Percentiles rank a stretch among this genome's conserved stretches.
Conservation (phyloP, 2,329 filamentous ascomycete genomes). For the Alternaria incomplexa region DNA sequence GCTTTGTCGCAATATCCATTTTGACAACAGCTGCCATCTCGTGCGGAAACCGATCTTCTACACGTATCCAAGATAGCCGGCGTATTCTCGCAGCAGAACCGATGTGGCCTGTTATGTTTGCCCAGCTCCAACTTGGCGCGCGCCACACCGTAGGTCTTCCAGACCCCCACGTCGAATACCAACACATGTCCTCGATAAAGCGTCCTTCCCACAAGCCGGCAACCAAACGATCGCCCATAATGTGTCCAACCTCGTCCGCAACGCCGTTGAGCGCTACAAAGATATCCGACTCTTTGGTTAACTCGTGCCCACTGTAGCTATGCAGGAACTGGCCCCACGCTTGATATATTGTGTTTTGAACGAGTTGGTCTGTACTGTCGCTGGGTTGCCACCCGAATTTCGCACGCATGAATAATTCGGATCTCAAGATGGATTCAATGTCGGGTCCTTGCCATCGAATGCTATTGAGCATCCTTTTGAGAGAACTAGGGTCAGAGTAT, state of each 20-base stretch:
- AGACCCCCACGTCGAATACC: too few species aligned
- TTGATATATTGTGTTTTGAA: fast-evolving
- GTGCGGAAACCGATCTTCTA: too few species aligned
- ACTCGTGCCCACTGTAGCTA: neutral
- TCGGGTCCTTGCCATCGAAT: neutral
- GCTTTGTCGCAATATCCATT: neutral
- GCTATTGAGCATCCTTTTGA: neutral
- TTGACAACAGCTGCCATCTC: neutral
- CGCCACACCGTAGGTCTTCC: neutral
- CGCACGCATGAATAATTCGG: too few species aligned
- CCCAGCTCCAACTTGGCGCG: neutral
- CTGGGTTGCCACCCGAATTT: too few species aligned
- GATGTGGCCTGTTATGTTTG: neutral
- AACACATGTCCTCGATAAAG: neutral
- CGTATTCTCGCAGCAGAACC: too few species aligned
- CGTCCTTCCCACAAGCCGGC: neutral
- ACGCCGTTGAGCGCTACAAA: neutral
- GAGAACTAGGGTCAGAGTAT: neutral
- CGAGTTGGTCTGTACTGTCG: too few species aligned
- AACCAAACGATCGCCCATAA: neutral
- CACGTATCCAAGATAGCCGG: too few species aligned
- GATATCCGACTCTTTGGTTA: neutral
- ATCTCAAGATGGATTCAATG: neutral
- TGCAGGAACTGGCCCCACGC: neutral
- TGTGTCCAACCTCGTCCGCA: neutral